Evolutionary conservation across 2,329 filamentous ascomycete species (phyloP), one percentile per base, ranked within the genome.

Genomic region (Chrysosporium queenslandicum): DNA sequence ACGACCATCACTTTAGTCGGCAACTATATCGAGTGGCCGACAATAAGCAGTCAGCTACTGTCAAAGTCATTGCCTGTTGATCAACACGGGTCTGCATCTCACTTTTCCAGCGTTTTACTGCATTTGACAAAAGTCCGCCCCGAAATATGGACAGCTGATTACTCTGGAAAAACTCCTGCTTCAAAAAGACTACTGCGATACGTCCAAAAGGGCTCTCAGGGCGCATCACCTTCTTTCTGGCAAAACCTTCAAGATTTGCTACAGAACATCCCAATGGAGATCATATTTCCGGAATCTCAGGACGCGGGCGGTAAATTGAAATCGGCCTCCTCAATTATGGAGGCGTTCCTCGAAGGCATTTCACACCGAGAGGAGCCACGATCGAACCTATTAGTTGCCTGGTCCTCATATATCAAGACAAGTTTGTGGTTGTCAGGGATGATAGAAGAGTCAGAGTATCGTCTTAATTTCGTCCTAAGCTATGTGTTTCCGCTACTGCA

Each of bases 141-240:
- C 0, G 76, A 81, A 14, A 73, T 90, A 8, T 98, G 92, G 92
- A 83, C 81, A 1, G 74, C 74, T 4, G 72, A 79, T 50, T 82
- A 82, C 64, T 73, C 68, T 25, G 77, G 74, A 43, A 83, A 82
- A 63, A 77, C 76, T 27, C 64, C 76, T 6, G 77, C 67, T 54
- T 75, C 69, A 55, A 79, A 73, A 55, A 70, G 83, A 20, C 68
- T 98, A 3, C 77, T 79, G 46, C 73, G 81, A 7, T 92, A 94
- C 59, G 72, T 97, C 5, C 82, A 86, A 56, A 86, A 83, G 60
- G 91, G 92, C 2, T 94, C 91, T 0, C 87, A 96, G 62, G 80
- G 82, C n/a, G 85, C 85, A 2, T 74, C 80, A 0, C 70, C 76
- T 2, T 77, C 76, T 8, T 95, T 83, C 63, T 98, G 92, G 92